Evolutionary conservation across 164 flowering plant species (phyloP), one percentile per base, ranked within the genome.

Genomic region (Vitis labrusca): DNA sequence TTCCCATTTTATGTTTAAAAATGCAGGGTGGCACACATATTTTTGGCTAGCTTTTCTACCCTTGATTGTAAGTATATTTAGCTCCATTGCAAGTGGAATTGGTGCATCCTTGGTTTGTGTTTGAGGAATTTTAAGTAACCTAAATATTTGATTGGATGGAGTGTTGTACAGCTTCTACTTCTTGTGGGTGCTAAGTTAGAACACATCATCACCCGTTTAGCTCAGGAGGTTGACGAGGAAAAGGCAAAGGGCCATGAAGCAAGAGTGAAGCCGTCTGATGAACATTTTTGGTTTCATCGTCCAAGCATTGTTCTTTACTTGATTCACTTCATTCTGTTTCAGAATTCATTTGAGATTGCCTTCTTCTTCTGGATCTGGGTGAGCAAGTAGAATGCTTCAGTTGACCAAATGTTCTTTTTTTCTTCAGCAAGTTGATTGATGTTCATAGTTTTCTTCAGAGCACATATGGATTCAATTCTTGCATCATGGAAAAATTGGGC

Each of bases 341-440:
- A 89, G 56, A 93, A 93, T 71, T 78, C 98, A 16, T 93, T 90
- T 37, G 92, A 90, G 81, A 79, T 91, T 48, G 96, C 94, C 1
- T 82, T 92, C 74, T 89, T 92, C 90, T 87, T 92, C 83, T 94
- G 97, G 97, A 85, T 89, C 19, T 77, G 76, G 97, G 98, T 93
- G 74, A 70, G 77, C 12, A 29, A 16, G 50, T 47, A 19, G 3
- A 14, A 37, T 37, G 44, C 5, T 37, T 37, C 44, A 3, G 44
- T 37, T 37, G 49, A 16, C 50, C 51, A 13, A 7, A 55, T 10
- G 17, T 50, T 16, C 8, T 16, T 61, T 48, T 50, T 8, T 37
- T 8, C 55, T 23, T 60, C 48, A n/a, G 51, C 10, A 19, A 13
- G 12, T 52, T 12, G 13, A 64, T 37, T 64, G 5, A 15, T 9